Evolutionary conservation across 768 basidiomycete species (phyloP), one percentile per base, ranked within the genome.

Genomic region (Auricularia auricula-judae): DNA sequence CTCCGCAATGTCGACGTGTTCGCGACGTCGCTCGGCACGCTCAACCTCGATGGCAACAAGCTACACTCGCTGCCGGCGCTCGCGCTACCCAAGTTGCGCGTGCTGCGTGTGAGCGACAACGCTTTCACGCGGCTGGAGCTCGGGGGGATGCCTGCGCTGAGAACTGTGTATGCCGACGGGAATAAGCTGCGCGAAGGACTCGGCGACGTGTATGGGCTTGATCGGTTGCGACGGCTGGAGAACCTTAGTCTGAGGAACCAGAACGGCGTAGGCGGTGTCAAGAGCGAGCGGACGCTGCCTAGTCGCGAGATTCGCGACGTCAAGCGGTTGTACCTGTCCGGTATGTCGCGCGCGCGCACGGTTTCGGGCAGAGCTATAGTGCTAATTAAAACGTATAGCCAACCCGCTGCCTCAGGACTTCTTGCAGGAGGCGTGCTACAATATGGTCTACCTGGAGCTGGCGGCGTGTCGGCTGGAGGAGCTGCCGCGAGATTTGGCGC

Each of bases 241-340:
- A 93, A 93, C 71, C 79, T 99, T 62, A 94, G 91, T 71, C 68
- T 98, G 78, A 83, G 97, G 74, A 93, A 93, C 75, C 96, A 99
- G 76, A 81, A 82, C 71, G 86, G 86, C 67, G 65, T 65, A 62
- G 67, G 51, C 47, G 42, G 65, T 43, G 58, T 63, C 47, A 53
- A 53, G 58, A 61, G 44, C 51, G 39, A 60, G 53, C 75, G 75
- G 18, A 63, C 65, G 11, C 68, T 78, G 16, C 59, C 72, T 3
- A 68, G 65, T 43, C 67, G 65, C 7, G 89, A 93, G 72, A 84
- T 97, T 71, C 86, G 91, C 72, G 92, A 95, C 77, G 86, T 93
- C 70, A 95, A 94, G 77, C 86, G 95, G 63, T 77, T 98, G 72
- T 99, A 98, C 80, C 84, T 98, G 64, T 95, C 93, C 68, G 93